phyloP scores from a whole-genome alignment of 257 asterid species.

The Rehmannia glutinosa region DNA sequence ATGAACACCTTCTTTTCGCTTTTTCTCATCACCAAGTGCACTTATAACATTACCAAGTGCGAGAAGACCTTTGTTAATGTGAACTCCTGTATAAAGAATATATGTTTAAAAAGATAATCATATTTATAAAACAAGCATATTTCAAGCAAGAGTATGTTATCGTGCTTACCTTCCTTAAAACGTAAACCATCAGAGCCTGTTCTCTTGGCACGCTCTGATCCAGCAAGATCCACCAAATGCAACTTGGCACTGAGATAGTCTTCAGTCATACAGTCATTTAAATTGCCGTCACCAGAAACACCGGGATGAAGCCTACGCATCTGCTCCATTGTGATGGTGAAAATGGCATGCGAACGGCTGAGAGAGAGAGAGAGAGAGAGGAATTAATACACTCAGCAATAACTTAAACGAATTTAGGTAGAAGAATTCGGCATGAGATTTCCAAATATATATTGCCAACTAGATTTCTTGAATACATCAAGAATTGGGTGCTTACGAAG shows the following conservation, averaged over 20 bases:
- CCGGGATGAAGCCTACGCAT: constrained; percentile 61
- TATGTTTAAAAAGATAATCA: no score
- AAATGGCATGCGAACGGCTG: constrained; percentile 99
- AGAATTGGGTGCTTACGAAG: background rate
- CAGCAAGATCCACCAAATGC: constrained; percentile 99
- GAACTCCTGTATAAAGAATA: constrained; percentile 66
- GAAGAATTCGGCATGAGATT: background rate
- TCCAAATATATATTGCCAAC: background rate
- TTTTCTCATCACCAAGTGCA: constrained; percentile 98
- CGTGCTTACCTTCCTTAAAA: constrained; percentile 79
- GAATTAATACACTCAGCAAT: background rate
- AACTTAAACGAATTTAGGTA: background rate
- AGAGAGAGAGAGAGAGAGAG: constrained; percentile 2
- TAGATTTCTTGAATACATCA: background rate
- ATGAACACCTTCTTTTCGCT: constrained; percentile 91
- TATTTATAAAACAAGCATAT: constrained; percentile 1
- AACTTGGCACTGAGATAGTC: constrained; percentile 97
- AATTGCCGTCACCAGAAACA: constrained; percentile 38
- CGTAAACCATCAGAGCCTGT: constrained; percentile 99
- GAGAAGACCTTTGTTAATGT: constrained; percentile 96
- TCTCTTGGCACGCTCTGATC: constrained; percentile 98
- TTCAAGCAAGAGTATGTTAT: background rate
- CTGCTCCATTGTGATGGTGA: constrained; percentile 98
- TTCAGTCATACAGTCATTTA: constrained; percentile 69
- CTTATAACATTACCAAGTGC: constrained; percentile 98